A percentile compares a stretch with the other conserved stretches of the same genome.
phyloP scores from a whole-genome alignment of 2,329 filamentous ascomycete species.

The Bretziella fagacearum region DNA sequence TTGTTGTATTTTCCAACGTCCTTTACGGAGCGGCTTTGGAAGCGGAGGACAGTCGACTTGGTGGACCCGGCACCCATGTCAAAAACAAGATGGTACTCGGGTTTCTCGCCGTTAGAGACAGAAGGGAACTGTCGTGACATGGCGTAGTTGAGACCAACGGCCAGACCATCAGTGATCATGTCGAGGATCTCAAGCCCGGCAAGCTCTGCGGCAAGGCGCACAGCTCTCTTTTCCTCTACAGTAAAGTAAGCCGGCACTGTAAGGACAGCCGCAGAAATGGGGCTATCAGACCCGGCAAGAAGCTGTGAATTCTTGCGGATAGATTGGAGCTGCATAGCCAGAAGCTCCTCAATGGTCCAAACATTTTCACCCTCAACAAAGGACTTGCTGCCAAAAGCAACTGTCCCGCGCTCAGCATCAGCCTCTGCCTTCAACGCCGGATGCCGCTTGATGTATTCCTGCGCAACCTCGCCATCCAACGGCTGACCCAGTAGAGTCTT shows the following conservation, averaged over 20 bases:
- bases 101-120: constrained; percentile 63
- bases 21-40: constrained; percentile 79
- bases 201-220: constrained; percentile 69
- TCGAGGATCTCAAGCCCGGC: constrained; percentile 75
- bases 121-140: constrained; percentile 79
- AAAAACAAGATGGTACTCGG: constrained; percentile 84
- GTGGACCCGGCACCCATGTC: constrained; percentile 96
- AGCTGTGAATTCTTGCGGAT: constrained; percentile 76
- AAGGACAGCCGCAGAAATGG: constrained; percentile 67
- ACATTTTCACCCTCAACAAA: constrained; percentile 45
- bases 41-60: constrained; percentile 74
- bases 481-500: constrained; percentile 75
- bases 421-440: constrained; percentile 47
- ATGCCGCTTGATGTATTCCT: constrained; percentile 57
- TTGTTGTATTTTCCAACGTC: constrained; percentile 89
- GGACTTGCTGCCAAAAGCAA: constrained; percentile 63
- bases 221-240: constrained; percentile 70
- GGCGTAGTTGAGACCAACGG: constrained; percentile 90
- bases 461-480: constrained; percentile 41
- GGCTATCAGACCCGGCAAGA: constrained; percentile 57
- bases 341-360: constrained; percentile 74
- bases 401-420: constrained; percentile 45
- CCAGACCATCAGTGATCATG: constrained; percentile 74
- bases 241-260: constrained; percentile 87
- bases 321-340: constrained; percentile 92